Conservation (phyloP, 78 protist genomes). For the Dictyostelium intermedium region DNA sequence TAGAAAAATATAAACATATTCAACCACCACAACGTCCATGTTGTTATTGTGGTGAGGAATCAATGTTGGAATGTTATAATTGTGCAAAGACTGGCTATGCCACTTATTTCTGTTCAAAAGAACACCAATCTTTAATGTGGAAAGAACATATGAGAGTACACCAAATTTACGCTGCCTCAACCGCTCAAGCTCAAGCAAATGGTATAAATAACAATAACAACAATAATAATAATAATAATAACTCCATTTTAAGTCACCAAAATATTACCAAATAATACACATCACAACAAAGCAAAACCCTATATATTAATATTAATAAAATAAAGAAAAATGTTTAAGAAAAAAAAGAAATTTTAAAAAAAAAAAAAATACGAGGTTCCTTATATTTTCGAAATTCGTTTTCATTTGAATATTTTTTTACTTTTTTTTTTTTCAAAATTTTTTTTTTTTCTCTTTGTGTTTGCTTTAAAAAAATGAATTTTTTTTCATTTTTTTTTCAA, state of each 20-base stretch:
- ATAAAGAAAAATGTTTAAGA: background rate
- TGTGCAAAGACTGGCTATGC: slow-evolving; percentile 66
- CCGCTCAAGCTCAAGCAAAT: background rate
- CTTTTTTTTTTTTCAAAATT: background rate
- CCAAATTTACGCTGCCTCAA: slow-evolving; percentile 9
- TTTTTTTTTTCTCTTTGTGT: background rate
- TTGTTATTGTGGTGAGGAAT: slow-evolving; percentile 79
- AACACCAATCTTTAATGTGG: slow-evolving; percentile 81
- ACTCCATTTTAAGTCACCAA: background rate
- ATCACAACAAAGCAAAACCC: background rate
- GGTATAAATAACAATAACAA: background rate
- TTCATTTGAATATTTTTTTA: background rate
- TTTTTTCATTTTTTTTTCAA: background rate
- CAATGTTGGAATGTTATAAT: slow-evolving; percentile 65
- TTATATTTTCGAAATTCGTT: background rate
- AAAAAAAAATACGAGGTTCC: background rate
- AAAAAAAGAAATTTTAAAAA: background rate
- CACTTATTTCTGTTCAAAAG: slow-evolving; percentile 75
- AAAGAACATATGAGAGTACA: slow-evolving; percentile 65
- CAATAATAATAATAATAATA: background rate
- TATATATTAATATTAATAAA: background rate
- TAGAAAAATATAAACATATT: slow-evolving; percentile 38
- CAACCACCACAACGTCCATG: slow-evolving; percentile 79
- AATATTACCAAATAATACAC: background rate
- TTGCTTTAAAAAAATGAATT: background rate